Conservation (phyloP, 148 eudicot species). For the Selenicereus undatus region DNA sequence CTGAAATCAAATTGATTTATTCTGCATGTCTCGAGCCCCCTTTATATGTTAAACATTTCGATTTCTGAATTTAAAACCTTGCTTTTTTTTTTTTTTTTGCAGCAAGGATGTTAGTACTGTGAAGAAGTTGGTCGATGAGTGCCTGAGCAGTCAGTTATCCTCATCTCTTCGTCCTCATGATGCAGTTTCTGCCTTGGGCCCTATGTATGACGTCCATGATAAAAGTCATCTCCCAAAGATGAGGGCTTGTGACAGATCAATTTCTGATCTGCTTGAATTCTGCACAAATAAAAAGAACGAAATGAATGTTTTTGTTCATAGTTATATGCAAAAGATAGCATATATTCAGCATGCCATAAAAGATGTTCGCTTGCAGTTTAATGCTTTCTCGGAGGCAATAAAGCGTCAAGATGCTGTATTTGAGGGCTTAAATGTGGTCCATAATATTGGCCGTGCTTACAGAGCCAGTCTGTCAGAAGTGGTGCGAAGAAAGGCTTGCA, state of each 20-base stretch:
- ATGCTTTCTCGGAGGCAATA: slow-evolving; percentile 89
- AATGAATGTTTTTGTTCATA: slow-evolving; percentile 83
- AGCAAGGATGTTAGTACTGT: slow-evolving; percentile 84
- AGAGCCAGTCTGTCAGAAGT: slow-evolving; percentile 92
- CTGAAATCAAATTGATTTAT: not conserved
- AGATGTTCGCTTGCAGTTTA: slow-evolving; percentile 79
- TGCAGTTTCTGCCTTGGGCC: slow-evolving; percentile 97
- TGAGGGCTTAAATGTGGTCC: slow-evolving; percentile 71
- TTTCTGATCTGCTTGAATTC: slow-evolving; percentile 58
- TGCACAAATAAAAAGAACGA: slow-evolving; percentile 73
- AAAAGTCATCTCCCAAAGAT: slow-evolving; percentile 80
- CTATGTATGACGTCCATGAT: slow-evolving; percentile 86
- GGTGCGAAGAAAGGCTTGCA: slow-evolving; percentile 85
- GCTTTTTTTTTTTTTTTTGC: slow-evolving; percentile 21
- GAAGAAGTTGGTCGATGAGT: slow-evolving; percentile 75
- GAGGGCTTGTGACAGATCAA: slow-evolving; percentile 59
- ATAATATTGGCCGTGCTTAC: slow-evolving; percentile 76
- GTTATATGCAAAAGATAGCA: slow-evolving; percentile 91
- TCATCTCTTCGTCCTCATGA: slow-evolving; percentile 91
- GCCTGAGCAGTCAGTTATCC: slow-evolving; percentile 55
- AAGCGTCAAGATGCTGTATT: slow-evolving; percentile 79
- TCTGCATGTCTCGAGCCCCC: not conserved
- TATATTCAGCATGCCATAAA: slow-evolving; percentile 80
- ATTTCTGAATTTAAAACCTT: slow-evolving; percentile 6
- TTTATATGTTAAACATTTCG: not conserved